These are phyloP conservation scores for Talaromyces rugulosus DNA, from an alignment of 2,329 filamentous ascomycete species.

Conservation along the genomic window DNA sequence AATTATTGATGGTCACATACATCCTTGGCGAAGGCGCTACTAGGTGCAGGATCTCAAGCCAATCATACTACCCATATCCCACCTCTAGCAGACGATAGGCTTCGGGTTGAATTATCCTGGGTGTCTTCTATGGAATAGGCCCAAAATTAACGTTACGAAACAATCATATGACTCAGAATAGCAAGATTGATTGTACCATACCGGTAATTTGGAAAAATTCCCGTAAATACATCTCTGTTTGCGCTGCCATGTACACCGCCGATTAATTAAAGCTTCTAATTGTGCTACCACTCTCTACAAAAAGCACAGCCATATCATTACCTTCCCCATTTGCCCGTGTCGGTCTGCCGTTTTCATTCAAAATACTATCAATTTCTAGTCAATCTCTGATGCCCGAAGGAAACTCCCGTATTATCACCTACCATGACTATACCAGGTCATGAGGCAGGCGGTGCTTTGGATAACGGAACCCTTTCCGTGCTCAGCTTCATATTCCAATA, in stretches of 20 bases:
- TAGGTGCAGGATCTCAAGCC: background rate
- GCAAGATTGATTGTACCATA: background rate
- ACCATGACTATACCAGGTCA: background rate
- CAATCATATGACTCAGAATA: background rate
- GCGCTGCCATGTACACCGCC: background rate
- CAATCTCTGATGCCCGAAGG: background rate
- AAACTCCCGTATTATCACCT: background rate
- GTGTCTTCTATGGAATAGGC: background rate
- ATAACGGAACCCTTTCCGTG: background rate
- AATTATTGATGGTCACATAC: background rate
- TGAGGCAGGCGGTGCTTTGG: no score
- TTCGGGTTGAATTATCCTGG: background rate
- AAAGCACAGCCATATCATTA: background rate
- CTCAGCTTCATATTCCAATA: background rate
- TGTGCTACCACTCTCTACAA: background rate
- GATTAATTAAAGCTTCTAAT: no score
- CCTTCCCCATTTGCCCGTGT: background rate
- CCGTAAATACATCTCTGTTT: background rate
- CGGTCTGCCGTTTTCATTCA: background rate
- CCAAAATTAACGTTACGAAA: background rate
- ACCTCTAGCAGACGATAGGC: background rate
- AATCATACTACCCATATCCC: background rate
- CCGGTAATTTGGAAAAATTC: background rate
- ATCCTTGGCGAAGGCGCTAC: background rate
- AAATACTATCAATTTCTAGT: background rate